Conservation (phyloP, 2,329 filamentous ascomycete genomes). For the Talaromyces funiculosus region DNA sequence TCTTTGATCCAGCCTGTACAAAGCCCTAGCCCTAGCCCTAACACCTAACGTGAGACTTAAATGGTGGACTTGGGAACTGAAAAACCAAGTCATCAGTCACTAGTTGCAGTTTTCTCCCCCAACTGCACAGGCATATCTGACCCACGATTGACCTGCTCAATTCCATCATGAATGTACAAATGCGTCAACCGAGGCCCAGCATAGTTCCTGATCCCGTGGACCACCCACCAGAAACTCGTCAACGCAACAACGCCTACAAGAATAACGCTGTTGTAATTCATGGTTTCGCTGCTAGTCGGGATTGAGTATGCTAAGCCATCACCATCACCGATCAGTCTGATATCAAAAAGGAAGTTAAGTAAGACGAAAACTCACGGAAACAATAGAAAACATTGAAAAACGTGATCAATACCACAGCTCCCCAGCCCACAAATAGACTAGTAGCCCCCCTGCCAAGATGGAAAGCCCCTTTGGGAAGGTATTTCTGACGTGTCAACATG, state of each 20-base stretch:
- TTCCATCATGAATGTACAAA: constrained; percentile 7
- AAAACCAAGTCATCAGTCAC: background rate
- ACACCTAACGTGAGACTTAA: too few species aligned
- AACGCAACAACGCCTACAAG: constrained; percentile 39
- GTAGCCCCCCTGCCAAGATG: constrained; percentile 39
- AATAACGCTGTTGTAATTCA: constrained; percentile 48
- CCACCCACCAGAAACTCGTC: constrained; percentile 36
- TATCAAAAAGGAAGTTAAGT: background rate
- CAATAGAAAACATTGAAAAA: constrained; percentile 48
- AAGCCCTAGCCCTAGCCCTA: background rate
- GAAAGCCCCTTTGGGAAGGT: constrained; percentile 44
- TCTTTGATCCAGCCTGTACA: too few species aligned
- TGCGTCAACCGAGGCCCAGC: constrained; percentile 7
- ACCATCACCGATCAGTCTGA: background rate
- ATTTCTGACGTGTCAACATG: constrained; percentile 39
- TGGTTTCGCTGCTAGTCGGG: constrained; percentile 36
- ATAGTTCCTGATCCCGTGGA: constrained; percentile 2
- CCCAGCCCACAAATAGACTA: constrained; percentile 35
- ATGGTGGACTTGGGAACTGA: too few species aligned
- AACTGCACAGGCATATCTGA: background rate
- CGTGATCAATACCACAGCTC: constrained; percentile 43
- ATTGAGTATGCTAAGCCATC: constrained; percentile 15
- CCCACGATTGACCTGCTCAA: background rate
- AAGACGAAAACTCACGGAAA: constrained; percentile 27
- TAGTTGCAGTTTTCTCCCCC: background rate